Base-by-base conservation (phyloP, 2,329 filamentous ascomycete genomes). In the Fusarium proliferatum region DNA sequence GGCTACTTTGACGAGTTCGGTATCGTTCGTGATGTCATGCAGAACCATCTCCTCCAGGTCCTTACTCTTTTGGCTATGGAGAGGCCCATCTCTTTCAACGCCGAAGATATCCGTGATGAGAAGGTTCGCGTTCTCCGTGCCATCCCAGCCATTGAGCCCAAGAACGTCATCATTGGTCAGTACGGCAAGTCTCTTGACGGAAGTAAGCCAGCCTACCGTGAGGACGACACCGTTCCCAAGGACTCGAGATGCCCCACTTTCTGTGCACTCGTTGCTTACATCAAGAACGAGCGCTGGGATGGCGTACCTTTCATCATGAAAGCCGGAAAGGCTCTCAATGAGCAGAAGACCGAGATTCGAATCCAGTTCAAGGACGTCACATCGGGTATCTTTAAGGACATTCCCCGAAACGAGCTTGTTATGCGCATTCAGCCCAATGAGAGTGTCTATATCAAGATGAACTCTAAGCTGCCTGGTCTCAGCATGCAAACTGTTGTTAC, bases 391-490 rank as follows among this genome's bases (percentile, higher is more conserved):
- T 99, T 99, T 88, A 98, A 98, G 90, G 96, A 99, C 83, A 99
- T 99, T 81, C 97, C 96, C 68, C 93, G 97, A 77, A 99, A 99
- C 87, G 96, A 99, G 87, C 93, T 99, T 76, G 96, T 99, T 80
- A 98, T 99, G 87, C 95, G 96, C 77, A 97, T 99, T 75, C 96
- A 99, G 88, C 96, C 96, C 79, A 99, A 99, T 87, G 96, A 99
- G 89, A 97, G 94, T 82, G 95, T 99, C 77, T 99, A 99, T 87
- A 97, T 98, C 85, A 99, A 99, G 91, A 99, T 99, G 96, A 99
- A 99, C 92, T 98, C 96, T 36, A 99, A 99, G 89, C 89, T 99
- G 67, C 97, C 96, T 26, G 96, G 96, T 79, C 88, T 99, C 79
- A 98, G 95, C 88, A 99, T 98, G 95, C 96, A 99, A 88, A 99